A percentile compares a stretch with the other conserved stretches of the same genome.
phyloP scores from a whole-genome alignment of 179 eudicot species.

The Silene vulgaris region DNA sequence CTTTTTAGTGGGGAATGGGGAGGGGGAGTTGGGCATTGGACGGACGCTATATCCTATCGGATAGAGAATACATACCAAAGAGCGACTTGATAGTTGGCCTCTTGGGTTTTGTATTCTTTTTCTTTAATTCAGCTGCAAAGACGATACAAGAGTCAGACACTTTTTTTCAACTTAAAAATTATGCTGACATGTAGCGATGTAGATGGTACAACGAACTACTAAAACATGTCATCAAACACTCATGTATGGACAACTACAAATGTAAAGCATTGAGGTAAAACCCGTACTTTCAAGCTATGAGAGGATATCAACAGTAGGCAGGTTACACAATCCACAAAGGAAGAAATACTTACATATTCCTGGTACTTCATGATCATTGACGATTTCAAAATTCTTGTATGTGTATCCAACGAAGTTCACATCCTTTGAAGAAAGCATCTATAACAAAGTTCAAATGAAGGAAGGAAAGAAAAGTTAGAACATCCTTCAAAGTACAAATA shows the following conservation, averaged over 20 bases:
- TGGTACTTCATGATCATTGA: constrained; percentile 89
- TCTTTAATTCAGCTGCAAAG: constrained; percentile 86
- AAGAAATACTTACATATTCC: constrained; percentile 62
- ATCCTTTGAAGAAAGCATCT: constrained; percentile 95
- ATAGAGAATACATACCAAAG: constrained; percentile 52
- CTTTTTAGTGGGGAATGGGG: too few species aligned
- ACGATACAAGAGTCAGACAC: constrained; percentile 16
- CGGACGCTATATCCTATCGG: background rate
- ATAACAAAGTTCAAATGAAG: constrained; percentile 13
- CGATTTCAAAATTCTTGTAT: constrained; percentile 88
- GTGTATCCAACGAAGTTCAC: constrained; percentile 93
- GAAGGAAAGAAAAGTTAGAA: too few species aligned
- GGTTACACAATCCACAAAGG: constrained; percentile 6
- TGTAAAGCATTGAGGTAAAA: background rate
- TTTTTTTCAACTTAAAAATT: background rate
- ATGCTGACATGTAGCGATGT: background rate
- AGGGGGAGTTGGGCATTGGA: too few species aligned
- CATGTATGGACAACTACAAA: background rate
- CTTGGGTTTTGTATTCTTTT: constrained; percentile 71
- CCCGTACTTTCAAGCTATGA: background rate
- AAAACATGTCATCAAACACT: background rate
- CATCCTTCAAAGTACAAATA: background rate
- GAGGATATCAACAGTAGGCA: constrained; percentile 5
- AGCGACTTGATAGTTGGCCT: constrained; percentile 87
- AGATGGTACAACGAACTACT: background rate